phyloP scores from a whole-genome alignment of 1,139 yeast species.

The Waltiozyma sp. region DNA sequence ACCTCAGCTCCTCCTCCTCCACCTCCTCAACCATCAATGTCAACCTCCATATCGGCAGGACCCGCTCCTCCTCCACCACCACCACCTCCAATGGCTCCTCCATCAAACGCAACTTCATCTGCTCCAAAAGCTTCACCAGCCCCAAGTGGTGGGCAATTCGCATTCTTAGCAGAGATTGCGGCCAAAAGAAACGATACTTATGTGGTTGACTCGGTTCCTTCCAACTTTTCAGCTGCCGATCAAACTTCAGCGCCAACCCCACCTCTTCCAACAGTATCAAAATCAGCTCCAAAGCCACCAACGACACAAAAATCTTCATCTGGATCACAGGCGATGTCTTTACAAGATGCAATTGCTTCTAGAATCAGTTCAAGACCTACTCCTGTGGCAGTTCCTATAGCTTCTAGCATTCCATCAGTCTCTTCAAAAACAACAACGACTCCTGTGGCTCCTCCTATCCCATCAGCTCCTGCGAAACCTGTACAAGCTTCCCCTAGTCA shows the following conservation, averaged over 20 bases:
- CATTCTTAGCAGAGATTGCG: constrained; percentile 46
- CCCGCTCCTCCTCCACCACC: constrained; percentile 4
- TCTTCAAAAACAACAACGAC: constrained; percentile 13
- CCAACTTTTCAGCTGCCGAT: constrained; percentile 23
- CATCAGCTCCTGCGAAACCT: constrained; percentile 11
- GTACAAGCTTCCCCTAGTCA: constrained; percentile 3
- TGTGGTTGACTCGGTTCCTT: constrained; percentile 30
- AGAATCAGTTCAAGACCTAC: constrained; percentile 12
- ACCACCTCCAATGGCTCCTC: constrained; percentile 4
- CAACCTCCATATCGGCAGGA: constrained; percentile 1
- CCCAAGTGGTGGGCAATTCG: constrained; percentile 22
- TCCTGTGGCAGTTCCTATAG: constrained; percentile 6
- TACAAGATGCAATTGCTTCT: constrained; percentile 18
- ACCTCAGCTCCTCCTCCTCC: neutral
- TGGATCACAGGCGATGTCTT: constrained; percentile 10
- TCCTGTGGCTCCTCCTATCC: constrained; percentile 10
- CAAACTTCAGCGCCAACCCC: constrained; percentile 22
- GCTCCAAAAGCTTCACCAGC: constrained; percentile 13
- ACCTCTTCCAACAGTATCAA: constrained; percentile 16
- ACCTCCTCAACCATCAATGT: constrained; percentile 3
- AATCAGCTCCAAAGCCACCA: constrained; percentile 8
- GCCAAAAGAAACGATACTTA: constrained; percentile 42
- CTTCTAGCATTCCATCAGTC: constrained; percentile 11
- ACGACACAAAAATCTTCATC: constrained; percentile 7
- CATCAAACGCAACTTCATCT: constrained; percentile 2